Percentiles rank a stretch among this genome's conserved stretches.
Evolutionary conservation across 2,329 filamentous ascomycete genomes (phyloP).

Genomic region (Neofusicoccum umdonicola): DNA sequence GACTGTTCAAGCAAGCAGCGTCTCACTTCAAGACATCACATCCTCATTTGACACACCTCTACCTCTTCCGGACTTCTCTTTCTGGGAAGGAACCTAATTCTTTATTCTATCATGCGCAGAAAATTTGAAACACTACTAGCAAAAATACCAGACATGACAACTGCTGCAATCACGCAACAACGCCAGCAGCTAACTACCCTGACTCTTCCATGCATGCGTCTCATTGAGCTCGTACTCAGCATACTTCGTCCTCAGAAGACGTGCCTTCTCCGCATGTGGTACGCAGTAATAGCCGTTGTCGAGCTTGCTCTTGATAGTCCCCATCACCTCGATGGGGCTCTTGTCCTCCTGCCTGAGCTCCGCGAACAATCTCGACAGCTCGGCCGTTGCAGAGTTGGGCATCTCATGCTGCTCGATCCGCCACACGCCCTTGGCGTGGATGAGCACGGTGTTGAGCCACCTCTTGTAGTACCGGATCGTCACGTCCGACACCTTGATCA

Average conservation of each 20-base stretch:
- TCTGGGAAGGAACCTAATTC: too few relatives aligned
- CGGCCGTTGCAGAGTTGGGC: neutral
- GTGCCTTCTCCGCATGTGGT: neutral
- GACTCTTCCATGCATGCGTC: too few relatives aligned
- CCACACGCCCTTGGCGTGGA: neutral
- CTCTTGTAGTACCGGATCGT: neutral
- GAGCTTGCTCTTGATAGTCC: neutral
- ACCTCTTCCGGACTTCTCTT: too few relatives aligned
- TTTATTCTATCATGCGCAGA: too few relatives aligned
- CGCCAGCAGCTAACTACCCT: too few relatives aligned
- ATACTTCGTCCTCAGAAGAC: neutral
- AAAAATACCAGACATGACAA: too few relatives aligned
- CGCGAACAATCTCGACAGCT: neutral
- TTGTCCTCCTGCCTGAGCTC: neutral
- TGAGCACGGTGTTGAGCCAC: neutral
- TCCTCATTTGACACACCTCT: too few relatives aligned
- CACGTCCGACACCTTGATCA: neutral
- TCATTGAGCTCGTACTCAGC: too few relatives aligned
- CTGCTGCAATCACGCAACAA: too few relatives aligned
- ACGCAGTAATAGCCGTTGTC: neutral
- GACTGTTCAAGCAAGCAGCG: too few relatives aligned
- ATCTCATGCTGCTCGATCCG: neutral
- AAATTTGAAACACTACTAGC: too few relatives aligned
- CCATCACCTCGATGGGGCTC: neutral
- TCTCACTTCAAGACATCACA: too few relatives aligned